phyloP scores from a whole-genome alignment of 139 green algal genomes.

The Haematococcus sp. region DNA sequence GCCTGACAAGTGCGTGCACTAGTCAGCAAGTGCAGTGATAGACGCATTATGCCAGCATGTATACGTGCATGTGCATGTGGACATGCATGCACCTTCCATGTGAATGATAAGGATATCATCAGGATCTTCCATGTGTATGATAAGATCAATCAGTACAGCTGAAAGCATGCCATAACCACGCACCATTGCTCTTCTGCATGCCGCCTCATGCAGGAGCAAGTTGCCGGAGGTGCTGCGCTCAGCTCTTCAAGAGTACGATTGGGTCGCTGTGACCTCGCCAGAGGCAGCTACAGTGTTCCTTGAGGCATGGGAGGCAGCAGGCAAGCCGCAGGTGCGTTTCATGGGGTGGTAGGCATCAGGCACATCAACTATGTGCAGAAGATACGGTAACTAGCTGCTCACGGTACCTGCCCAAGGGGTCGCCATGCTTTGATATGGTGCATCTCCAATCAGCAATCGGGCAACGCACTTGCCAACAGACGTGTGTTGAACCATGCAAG shows the following conservation, averaged over 20 bases:
- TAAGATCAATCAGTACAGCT: too few relatives aligned
- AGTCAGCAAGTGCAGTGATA: too few relatives aligned
- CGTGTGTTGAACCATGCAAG: background rate
- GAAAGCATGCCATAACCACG: too few relatives aligned
- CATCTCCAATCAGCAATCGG: too few relatives aligned
- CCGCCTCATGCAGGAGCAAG: conserved; percentile 26
- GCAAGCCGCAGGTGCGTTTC: conserved; percentile 20
- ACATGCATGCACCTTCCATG: background rate
- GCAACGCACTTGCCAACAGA: too few relatives aligned
- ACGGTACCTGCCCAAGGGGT: background rate
- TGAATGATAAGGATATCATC: too few relatives aligned
- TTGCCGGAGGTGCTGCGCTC: conserved; percentile 38
- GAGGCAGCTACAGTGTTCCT: conserved; percentile 83
- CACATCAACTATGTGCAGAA: too few relatives aligned
- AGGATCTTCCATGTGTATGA: too few relatives aligned
- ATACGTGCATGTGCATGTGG: background rate
- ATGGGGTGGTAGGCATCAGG: too few relatives aligned
- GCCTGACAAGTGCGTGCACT: conserved; percentile 67
- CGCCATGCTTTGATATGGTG: too few relatives aligned
- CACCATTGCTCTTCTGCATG: too few relatives aligned
- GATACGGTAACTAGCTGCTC: too few relatives aligned
- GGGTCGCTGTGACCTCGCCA: conserved; percentile 83
- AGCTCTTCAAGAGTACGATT: conserved; percentile 52
- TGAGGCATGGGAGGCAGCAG: conserved; percentile 70
- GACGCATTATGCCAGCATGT: background rate